These are phyloP conservation scores for Sanguinoderma infundibulare DNA, from an alignment of 1,284 basidiomycete species.

Conservation along the genomic window DNA sequence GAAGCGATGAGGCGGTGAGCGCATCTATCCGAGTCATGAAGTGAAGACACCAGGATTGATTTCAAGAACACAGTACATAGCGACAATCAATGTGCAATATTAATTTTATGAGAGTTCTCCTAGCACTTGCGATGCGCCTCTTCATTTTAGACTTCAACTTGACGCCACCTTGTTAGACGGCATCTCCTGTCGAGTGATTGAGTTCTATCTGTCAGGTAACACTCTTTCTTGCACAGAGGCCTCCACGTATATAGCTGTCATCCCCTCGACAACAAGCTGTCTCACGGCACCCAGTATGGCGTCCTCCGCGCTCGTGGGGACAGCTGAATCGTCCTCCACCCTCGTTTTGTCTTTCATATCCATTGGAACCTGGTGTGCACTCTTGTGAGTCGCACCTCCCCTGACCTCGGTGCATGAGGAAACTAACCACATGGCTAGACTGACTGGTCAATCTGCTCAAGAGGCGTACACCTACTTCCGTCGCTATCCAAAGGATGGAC, in stretches of 20 bases:
- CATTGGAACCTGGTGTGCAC: background rate
- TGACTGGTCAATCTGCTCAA: background rate
- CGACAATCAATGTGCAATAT: too few relatives aligned
- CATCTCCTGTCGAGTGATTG: too few relatives aligned
- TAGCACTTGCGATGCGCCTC: too few relatives aligned
- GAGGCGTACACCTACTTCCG: constrained; percentile 7
- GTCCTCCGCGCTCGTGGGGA: background rate
- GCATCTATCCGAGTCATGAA: background rate
- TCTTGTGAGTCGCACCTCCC: background rate
- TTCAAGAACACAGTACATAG: background rate
- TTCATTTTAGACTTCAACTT: too few relatives aligned
- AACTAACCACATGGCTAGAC: background rate
- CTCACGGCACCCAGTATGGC: background rate
- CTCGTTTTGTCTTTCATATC: background rate
- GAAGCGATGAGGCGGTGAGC: constrained; percentile 17
- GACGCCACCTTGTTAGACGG: too few relatives aligned
- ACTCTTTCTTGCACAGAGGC: too few relatives aligned
- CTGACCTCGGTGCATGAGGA: background rate
- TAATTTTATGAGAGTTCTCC: too few relatives aligned
- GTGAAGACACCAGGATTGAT: background rate
- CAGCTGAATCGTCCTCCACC: background rate
- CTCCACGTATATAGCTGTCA: too few relatives aligned
- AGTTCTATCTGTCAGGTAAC: too few relatives aligned
- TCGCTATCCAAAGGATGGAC: constrained; percentile 6
- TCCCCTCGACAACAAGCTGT: too few relatives aligned